A percentile compares a stretch with the other conserved stretches of the same genome.
Evolutionary conservation across 495 filamentous ascomycete species (phyloP).

Genomic region (Cercophora sp.): DNA sequence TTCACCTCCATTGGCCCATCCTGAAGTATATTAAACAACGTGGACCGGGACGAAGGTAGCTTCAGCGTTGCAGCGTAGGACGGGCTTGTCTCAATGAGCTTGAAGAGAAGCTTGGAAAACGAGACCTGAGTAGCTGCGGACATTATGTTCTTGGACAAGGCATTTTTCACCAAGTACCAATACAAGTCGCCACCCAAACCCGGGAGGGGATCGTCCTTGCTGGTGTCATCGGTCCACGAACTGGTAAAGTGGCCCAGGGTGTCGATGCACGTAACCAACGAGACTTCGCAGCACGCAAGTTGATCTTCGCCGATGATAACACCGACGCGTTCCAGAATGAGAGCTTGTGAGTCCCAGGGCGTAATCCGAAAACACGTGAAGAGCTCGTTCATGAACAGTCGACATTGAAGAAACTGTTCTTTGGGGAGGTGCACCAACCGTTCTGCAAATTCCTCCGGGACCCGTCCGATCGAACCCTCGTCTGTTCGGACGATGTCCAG

Average conservation of each 20-base stretch:
- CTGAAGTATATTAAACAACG: conserved; percentile 66
- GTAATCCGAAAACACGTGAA: conserved; percentile 33
- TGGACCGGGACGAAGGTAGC: conserved; percentile 67
- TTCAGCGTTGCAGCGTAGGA: conserved; percentile 54
- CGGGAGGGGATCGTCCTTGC: conserved; percentile 42
- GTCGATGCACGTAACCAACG: conserved; percentile 64
- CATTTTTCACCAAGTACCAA: conserved; percentile 64
- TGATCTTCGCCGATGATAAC: conserved; percentile 59
- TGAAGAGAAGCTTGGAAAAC: conserved; percentile 63
- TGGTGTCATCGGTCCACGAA: conserved; percentile 52
- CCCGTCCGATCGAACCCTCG: conserved; percentile 30
- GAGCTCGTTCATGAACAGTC: conserved; percentile 48
- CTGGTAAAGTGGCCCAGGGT: conserved; percentile 61
- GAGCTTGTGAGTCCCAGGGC: conserved; percentile 31
- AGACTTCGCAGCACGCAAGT: conserved; percentile 72
- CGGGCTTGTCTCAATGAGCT: conserved; percentile 59
- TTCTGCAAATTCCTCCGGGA: conserved; percentile 48
- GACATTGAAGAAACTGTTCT: conserved; percentile 57
- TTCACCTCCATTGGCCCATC: conserved; percentile 68
- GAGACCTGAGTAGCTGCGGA: conserved; percentile 64
- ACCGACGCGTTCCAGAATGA: conserved; percentile 46
- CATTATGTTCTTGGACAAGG: conserved; percentile 58
- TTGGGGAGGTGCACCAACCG: conserved; percentile 55
- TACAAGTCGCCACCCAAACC: conserved; percentile 72
- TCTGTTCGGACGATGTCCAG: conserved; percentile 36